Evolutionary conservation across 2,329 filamentous ascomycete genomes (phyloP), one percentile per base, ranked within the genome.

Genomic region (Fusarium setosum): DNA sequence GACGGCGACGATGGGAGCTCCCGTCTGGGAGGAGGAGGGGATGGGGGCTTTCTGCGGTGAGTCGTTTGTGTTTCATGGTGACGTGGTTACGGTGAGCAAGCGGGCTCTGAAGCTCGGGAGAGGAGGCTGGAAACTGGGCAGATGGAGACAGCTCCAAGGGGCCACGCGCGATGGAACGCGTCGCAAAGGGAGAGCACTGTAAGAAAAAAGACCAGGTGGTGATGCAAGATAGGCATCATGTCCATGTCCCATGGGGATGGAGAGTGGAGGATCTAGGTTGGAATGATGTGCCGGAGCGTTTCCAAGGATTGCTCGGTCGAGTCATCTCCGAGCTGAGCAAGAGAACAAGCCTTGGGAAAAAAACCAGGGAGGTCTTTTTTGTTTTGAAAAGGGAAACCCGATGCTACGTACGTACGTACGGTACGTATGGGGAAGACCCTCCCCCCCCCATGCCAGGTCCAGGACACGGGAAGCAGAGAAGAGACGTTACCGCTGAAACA

Each of bases 41-140:
- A 42, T 23, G 40, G 21, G 41, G 41, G 23, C 18, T 15, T 31
- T 64, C 51, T 61, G 59, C 69, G 59, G 60, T 57, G 61, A 66
- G 60, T 42, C 41, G 17, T 24, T 47, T 50, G 59, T 64, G 60
- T 63, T 67, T 72, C 68, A 71, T 61, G 58, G 63, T 72, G 68
- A 72, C 68, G 70, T 71, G 66, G 58, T 68, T 56, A 54, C 56
- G 52, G 58, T 65, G 59, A 65, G 34, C 23, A 20, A 17, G 44
- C 12, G 53, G 40, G 26, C 50, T 29, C 52, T 35, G 23, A 50
- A 26, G 26, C 26, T 29, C 9, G 26, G 12, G 26, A 9, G 9
- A 3, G 29, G 61, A 57, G 61, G 61, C 47, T 52, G 59, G 32
- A 52, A 45, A 35, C 53, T 60, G 31, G 20, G 44, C 54, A 35